phyloP scores from a whole-genome alignment of 129 eudicot genomes.

The Flaveria bidentis region DNA sequence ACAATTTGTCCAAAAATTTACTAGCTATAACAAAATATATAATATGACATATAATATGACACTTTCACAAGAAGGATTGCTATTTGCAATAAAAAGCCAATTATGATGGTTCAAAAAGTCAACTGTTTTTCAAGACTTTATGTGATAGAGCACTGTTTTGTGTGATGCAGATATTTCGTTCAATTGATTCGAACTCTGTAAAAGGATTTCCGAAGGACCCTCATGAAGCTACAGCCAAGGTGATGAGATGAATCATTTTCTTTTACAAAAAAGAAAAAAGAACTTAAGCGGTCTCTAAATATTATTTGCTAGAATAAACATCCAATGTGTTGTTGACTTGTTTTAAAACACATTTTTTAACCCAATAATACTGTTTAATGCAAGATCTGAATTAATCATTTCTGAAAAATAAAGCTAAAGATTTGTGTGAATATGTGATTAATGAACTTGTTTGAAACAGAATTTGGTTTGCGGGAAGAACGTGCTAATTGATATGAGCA shows the following conservation, averaged over 20 bases:
- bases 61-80: not conserved
- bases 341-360: constrained; percentile 3
- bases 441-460: constrained; percentile 45
- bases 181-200: constrained; percentile 80
- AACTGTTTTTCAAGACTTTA: not conserved
- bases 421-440: constrained; percentile 19
- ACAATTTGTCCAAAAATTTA: no score
- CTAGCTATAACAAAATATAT: no score
- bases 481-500: constrained; percentile 87
- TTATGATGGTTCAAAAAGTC: constrained; percentile 14
- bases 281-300: not conserved
- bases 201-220: constrained; percentile 84
- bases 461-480: constrained; percentile 89
- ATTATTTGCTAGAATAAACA: not conserved
- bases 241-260: constrained; percentile 24
- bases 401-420: not conserved
- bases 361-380: not conserved
- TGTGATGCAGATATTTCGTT: constrained; percentile 67
- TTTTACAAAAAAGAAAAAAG: not conserved
- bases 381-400: not conserved
- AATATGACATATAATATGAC: not conserved
- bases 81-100: constrained; percentile 4
- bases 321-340: not conserved
- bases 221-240: constrained; percentile 62
- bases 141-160: constrained; percentile 17